Conservation (phyloP, 495 filamentous ascomycete species). For the Penicillium pulvis region DNA sequence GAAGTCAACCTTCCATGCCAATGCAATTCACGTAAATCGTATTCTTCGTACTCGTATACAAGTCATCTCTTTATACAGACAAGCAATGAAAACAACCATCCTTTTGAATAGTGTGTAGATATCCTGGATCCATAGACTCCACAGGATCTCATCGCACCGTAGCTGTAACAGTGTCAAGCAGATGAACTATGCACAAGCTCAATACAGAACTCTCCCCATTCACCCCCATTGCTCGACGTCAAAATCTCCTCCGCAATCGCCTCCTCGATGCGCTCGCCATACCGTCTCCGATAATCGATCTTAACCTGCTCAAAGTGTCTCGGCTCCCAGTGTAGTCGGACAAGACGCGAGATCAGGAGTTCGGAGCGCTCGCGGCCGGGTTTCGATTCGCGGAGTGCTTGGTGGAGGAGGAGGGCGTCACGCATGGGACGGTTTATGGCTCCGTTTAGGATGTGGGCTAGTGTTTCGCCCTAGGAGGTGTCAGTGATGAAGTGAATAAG, state of each 20-base stretch:
- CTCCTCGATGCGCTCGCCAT: constrained; percentile 67
- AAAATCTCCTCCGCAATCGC: constrained; percentile 55
- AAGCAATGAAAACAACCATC: no score
- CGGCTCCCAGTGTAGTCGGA: constrained; percentile 83
- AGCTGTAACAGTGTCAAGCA: not conserved
- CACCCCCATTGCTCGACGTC: constrained; percentile 36
- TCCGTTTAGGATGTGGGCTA: constrained; percentile 95
- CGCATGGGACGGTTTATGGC: constrained; percentile 93
- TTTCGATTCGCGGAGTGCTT: constrained; percentile 70
- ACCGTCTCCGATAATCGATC: constrained; percentile 68
- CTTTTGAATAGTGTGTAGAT: no score
- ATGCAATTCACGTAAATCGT: no score
- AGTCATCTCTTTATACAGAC: no score
- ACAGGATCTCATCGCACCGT: no score
- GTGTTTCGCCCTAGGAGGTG: constrained; percentile 76
- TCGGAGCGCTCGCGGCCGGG: constrained; percentile 74
- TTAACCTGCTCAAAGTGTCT: constrained; percentile 73
- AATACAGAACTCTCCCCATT: constrained; percentile 62
- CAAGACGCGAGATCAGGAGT: constrained; percentile 76
- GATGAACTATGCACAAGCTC: constrained; percentile 50
- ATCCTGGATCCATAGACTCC: no score
- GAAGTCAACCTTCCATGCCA: no score
- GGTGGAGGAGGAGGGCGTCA: constrained; percentile 91
- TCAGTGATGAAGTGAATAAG: not conserved
- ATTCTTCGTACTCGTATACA: no score